Evolutionary conservation across 176 grass and related monocot species (phyloP).

Genomic region (Eragrostis curvula): DNA sequence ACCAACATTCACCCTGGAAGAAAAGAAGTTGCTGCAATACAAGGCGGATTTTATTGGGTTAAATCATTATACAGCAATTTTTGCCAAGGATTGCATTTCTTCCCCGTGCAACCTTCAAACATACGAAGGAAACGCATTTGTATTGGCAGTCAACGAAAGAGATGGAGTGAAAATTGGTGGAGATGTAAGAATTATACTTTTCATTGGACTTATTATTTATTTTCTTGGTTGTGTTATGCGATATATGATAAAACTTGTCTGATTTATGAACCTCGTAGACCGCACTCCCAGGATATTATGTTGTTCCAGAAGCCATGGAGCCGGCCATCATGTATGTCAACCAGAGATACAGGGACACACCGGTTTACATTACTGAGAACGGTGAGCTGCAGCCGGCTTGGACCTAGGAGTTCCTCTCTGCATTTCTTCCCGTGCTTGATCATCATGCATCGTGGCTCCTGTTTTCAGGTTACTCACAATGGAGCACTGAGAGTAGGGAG

Average conservation of each 20-base stretch:
- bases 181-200: constrained; percentile 38
- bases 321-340: constrained; percentile 49
- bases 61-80: constrained; percentile 68
- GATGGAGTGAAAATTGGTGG: constrained; percentile 49
- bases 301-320: constrained; percentile 55
- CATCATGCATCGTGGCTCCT: neutral
- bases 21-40: constrained; percentile 45
- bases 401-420: neutral
- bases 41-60: constrained; percentile 67
- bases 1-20: constrained; percentile 53
- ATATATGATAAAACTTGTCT: neutral
- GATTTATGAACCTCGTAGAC: constrained; percentile 45
- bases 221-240: neutral
- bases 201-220: neutral
- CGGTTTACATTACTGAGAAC: constrained; percentile 68
- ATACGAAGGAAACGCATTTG: constrained; percentile 48
- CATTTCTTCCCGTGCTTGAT: neutral
- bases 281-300: constrained; percentile 22
- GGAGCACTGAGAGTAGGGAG: neutral
- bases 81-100: constrained; percentile 60
- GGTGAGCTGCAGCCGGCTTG: constrained; percentile 32
- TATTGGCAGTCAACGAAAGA: constrained; percentile 20
- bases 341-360: constrained; percentile 54
- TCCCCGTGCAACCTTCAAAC: constrained; percentile 47
- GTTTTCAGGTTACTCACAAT: constrained; percentile 54